Evolutionary conservation across 108 stramenopile genomes (phyloP).

Genomic region (Nannochloropsis gaditana): DNA sequence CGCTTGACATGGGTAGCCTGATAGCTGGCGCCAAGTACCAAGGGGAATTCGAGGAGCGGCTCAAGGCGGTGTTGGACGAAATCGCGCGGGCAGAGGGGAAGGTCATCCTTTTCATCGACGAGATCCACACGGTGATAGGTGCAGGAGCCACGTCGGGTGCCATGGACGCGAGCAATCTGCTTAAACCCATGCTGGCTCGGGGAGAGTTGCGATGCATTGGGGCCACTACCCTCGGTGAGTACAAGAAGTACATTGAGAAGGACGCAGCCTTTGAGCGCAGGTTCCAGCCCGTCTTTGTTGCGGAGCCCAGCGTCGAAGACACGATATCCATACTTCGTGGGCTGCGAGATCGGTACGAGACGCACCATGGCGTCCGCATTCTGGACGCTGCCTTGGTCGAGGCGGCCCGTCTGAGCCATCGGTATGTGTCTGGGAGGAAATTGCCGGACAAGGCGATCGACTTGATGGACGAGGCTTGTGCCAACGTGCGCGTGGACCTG

Average conservation of each 20-base stretch:
- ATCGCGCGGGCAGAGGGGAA: constrained; percentile 44
- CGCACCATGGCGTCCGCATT: constrained; percentile 83
- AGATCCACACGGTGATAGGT: constrained; percentile 70
- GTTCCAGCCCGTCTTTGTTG: constrained; percentile 84
- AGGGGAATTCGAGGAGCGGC: constrained; percentile 75
- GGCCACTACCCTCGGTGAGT: constrained; percentile 85
- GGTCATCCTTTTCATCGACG: constrained; percentile 67
- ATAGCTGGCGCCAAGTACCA: constrained; percentile 82
- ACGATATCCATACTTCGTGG: constrained; percentile 91
- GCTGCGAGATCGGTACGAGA: constrained; percentile 79
- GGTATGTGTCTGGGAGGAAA: constrained; percentile 78
- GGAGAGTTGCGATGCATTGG: constrained; percentile 87
- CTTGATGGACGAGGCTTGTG: constrained; percentile 83
- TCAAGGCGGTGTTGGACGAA: constrained; percentile 70
- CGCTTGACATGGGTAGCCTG: constrained; percentile 66
- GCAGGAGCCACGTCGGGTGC: constrained; percentile 75
- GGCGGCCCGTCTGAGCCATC: constrained; percentile 74
- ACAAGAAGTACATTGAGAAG: constrained; percentile 72
- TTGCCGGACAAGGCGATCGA: constrained; percentile 72
- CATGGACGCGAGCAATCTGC: constrained; percentile 83
- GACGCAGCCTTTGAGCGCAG: constrained; percentile 94
- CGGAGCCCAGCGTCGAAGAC: constrained; percentile 82
- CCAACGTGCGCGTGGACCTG: constrained; percentile 68
- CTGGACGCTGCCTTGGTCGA: constrained; percentile 72
- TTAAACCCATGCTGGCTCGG: constrained; percentile 85